These are phyloP conservation scores for Acacia acuminata DNA, from an alignment of 306 rosid genomes.

Conservation along the genomic window DNA sequence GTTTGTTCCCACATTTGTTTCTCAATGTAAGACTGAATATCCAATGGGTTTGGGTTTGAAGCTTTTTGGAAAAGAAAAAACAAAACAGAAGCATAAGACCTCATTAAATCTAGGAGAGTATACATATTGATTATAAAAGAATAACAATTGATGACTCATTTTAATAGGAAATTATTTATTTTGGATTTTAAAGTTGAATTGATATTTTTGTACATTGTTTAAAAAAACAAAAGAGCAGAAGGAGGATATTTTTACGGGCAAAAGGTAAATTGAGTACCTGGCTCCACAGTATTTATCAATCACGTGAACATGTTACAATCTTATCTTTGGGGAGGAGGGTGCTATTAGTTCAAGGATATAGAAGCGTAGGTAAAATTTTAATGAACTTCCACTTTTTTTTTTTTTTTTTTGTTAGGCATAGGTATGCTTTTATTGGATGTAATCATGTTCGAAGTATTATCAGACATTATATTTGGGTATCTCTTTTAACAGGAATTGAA, in stretches of 20 bases:
- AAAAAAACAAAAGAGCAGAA: no score
- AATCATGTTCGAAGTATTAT: fast-evolving
- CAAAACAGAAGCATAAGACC: no score
- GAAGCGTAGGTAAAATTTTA: background rate
- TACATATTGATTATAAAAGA: no score
- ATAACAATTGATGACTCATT: no score
- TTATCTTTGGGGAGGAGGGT: background rate
- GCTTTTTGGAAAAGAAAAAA: background rate
- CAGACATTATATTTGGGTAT: fast-evolving
- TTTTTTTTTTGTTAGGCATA: no score
- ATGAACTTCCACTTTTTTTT: no score
- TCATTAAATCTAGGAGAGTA: no score
- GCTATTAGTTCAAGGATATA: background rate
- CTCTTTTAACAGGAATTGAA: fast-evolving
- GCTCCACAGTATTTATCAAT: background rate
- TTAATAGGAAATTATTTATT: no score
- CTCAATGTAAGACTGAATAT: background rate
- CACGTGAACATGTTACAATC: background rate
- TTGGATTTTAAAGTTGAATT: no score
- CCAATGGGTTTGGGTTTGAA: background rate
- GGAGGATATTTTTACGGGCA: background rate
- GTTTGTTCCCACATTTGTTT: background rate
- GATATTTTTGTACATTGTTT: no score
- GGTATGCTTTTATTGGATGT: no score
- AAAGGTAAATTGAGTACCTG: background rate